These are phyloP conservation scores for Davidsoniella virescens DNA, from an alignment of 2,329 filamentous ascomycete genomes.

Conservation along the genomic window DNA sequence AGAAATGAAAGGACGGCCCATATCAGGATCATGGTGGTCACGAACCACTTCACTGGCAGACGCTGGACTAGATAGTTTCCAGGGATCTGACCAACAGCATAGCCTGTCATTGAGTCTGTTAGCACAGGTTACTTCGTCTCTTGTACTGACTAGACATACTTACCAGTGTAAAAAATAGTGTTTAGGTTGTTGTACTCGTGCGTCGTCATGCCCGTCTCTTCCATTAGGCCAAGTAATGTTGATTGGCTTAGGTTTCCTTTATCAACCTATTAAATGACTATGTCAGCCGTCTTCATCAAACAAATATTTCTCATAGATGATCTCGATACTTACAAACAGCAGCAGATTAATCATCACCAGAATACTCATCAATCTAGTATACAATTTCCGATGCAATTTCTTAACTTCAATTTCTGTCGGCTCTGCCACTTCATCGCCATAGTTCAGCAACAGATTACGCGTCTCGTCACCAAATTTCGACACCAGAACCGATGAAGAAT, in stretches of 20 bases:
- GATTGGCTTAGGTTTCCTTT: slow-evolving; percentile 6
- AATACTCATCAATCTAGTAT: neutral
- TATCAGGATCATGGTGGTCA: slow-evolving; percentile 2
- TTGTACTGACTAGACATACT: slow-evolving; percentile 22
- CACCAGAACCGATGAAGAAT: neutral
- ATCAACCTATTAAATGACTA: neutral
- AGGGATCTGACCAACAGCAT: slow-evolving; percentile 6
- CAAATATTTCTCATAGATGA: too few species aligned
- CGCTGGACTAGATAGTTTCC: slow-evolving; percentile 5
- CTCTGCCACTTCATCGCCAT: slow-evolving; percentile 1
- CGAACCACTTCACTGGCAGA: neutral
- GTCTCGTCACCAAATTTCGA: neutral
- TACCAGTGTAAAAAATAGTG: slow-evolving; percentile 36
- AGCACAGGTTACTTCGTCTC: neutral
- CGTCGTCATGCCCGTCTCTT: slow-evolving; percentile 4
- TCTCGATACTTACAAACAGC: slow-evolving; percentile 3
- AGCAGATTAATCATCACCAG: neutral
- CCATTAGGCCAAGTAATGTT: slow-evolving; percentile 6
- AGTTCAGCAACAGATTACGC: neutral
- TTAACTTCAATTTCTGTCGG: neutral
- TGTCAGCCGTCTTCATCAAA: neutral
- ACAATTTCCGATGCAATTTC: slow-evolving; percentile 1
- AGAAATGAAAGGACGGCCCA: slow-evolving; percentile 14
- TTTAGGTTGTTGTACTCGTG: slow-evolving; percentile 33
- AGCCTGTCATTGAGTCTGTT: neutral